These are phyloP conservation scores for Penicillium angulare DNA, from an alignment of 495 filamentous ascomycete genomes.

Conservation along the genomic window DNA sequence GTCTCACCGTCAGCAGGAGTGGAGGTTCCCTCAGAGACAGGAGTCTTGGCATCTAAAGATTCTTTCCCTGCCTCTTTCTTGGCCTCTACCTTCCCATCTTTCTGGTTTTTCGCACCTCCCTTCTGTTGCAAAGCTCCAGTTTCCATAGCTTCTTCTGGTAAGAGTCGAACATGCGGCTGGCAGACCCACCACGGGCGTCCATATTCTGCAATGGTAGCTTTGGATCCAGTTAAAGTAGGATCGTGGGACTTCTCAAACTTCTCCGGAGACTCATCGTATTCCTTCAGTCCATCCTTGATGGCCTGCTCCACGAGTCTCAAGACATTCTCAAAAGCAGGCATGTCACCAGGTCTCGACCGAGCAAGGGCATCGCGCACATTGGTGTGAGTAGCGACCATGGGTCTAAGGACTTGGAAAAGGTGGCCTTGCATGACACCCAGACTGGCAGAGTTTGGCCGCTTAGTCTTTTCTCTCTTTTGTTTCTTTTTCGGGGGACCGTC, in stretches of 20 bases:
- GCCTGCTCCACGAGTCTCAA: conserved; percentile 65
- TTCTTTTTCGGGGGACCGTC: conserved; percentile 58
- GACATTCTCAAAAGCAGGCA: conserved; percentile 69
- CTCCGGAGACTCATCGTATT: conserved; percentile 64
- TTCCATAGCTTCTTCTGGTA: conserved; percentile 84
- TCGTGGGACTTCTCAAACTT: conserved; percentile 43
- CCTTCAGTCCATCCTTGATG: conserved; percentile 68
- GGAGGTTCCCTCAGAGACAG: conserved; percentile 10
- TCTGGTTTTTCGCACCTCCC: conserved; percentile 47
- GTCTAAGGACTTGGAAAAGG: conserved; percentile 85
- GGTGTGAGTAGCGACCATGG: conserved; percentile 72
- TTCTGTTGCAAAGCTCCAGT: conserved; percentile 72
- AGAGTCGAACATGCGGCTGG: conserved; percentile 83
- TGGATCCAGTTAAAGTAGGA: conserved; percentile 52
- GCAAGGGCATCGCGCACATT: conserved; percentile 82
- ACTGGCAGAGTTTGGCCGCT: conserved; percentile 61
- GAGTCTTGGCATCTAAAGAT: conserved; percentile 7
- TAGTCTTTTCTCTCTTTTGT: conserved; percentile 53
- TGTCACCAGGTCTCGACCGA: conserved; percentile 60
- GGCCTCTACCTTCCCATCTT: conserved; percentile 1
- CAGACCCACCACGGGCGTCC: conserved; percentile 88
- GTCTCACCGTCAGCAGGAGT: conserved; percentile 13
- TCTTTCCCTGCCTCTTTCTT: conserved; percentile 7
- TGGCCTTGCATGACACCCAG: conserved; percentile 84
- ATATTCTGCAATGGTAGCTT: conserved; percentile 65